Conservation (phyloP, 2,329 filamentous ascomycete species). For the Ceratocystis ficicola region DNA sequence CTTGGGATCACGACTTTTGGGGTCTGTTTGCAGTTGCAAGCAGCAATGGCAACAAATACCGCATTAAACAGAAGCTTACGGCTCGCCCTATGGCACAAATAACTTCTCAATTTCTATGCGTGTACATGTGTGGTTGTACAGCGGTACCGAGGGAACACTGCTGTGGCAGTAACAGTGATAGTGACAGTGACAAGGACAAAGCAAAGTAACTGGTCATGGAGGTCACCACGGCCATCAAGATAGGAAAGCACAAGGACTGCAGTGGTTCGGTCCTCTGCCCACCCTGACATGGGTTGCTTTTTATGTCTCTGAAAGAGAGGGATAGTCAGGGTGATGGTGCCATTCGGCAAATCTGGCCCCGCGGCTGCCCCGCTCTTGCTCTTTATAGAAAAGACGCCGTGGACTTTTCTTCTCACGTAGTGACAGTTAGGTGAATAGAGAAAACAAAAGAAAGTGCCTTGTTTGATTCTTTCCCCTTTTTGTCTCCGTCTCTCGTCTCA, state of each 20-base stretch:
- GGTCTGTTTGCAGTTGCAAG: not conserved
- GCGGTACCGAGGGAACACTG: not conserved
- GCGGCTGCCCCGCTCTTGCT: no score
- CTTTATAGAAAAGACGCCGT: no score
- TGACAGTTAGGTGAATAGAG: not conserved
- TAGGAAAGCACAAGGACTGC: not conserved
- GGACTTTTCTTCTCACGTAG: not conserved
- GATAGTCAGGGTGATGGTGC: not conserved
- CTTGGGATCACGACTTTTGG: not conserved
- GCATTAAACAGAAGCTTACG: not conserved
- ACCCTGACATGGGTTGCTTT: not conserved
- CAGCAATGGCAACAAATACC: not conserved
- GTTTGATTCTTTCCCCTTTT: not conserved
- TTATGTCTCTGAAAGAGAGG: not conserved
- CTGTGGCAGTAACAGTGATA: conserved; percentile 5
- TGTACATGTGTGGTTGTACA: not conserved
- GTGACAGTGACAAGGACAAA: not conserved
- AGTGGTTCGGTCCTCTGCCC: not conserved
- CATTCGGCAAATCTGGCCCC: not conserved
- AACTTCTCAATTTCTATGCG: not conserved
- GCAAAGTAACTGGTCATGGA: not conserved
- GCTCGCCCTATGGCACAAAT: not conserved
- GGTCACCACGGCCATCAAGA: not conserved
- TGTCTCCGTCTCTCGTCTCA: conserved; percentile 2
- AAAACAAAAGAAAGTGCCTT: not conserved